These are phyloP conservation scores for Chaetomidium leptoderma DNA, from an alignment of 495 filamentous ascomycete genomes.

Conservation along the genomic window DNA sequence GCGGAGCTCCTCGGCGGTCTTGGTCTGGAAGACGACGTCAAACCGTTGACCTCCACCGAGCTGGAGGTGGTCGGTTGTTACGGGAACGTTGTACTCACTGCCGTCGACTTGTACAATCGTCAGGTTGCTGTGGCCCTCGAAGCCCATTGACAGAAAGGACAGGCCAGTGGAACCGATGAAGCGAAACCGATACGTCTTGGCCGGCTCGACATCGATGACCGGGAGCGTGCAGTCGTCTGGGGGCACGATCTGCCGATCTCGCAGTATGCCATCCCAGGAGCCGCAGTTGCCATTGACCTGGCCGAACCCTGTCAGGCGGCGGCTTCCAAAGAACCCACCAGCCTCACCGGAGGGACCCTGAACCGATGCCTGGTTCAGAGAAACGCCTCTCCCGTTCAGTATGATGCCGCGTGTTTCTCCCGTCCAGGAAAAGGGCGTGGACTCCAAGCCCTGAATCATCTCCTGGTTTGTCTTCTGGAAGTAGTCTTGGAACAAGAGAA, in stretches of 20 bases:
- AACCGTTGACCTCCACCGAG: slow-evolving; percentile 55
- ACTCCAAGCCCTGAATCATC: slow-evolving; percentile 40
- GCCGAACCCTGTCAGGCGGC: slow-evolving; percentile 4
- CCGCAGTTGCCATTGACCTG: neutral
- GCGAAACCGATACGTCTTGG: slow-evolving; percentile 55
- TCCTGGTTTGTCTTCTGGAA: slow-evolving; percentile 44
- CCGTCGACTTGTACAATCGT: slow-evolving; percentile 56
- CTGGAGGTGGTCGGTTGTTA: slow-evolving; percentile 47
- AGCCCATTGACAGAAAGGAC: slow-evolving; percentile 45
- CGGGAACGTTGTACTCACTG: slow-evolving; percentile 49
- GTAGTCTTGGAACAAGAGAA: slow-evolving; percentile 50
- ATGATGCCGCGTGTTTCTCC: slow-evolving; percentile 49
- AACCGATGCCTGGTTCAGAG: slow-evolving; percentile 27
- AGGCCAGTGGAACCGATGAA: slow-evolving; percentile 53
- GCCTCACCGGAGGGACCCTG: slow-evolving; percentile 31
- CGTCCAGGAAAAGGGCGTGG: slow-evolving; percentile 39
- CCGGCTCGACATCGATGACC: slow-evolving; percentile 52
- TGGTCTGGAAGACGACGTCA: slow-evolving; percentile 48
- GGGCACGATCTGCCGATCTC: neutral
- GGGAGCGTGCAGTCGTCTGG: slow-evolving; percentile 39
- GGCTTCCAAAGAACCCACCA: slow-evolving; percentile 19
- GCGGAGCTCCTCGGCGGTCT: slow-evolving; percentile 39
- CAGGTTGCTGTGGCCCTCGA: slow-evolving; percentile 49
- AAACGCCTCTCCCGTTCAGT: slow-evolving; percentile 46
- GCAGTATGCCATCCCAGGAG: neutral